Conservation (phyloP, 257 asterid species). For the Nicotiana obtusifolia region DNA sequence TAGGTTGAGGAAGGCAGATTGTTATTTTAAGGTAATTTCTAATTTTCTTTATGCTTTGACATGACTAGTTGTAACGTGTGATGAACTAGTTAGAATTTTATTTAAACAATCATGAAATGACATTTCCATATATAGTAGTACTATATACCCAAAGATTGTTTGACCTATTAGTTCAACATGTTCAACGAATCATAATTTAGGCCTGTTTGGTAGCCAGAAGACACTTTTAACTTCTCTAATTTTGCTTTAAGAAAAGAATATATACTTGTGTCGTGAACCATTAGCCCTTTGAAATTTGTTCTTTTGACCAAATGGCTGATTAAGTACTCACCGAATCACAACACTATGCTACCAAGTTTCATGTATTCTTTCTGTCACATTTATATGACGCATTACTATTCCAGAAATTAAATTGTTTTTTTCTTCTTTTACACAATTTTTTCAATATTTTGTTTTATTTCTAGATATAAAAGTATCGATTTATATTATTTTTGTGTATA, state of each 20-base stretch:
- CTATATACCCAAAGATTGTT: neutral
- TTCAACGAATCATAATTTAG: neutral
- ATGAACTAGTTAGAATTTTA: neutral
- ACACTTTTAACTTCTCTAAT: neutral
- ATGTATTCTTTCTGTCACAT: neutral
- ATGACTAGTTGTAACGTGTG: neutral
- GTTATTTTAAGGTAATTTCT: slow-evolving; percentile 49
- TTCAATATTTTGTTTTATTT: neutral
- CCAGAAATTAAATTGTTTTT: neutral
- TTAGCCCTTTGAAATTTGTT: neutral
- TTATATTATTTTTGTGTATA: too few relatives aligned
- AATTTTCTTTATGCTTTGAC: neutral
- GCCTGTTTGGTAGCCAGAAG: neutral
- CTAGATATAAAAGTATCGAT: neutral
- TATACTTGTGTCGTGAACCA: neutral
- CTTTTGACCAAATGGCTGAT: neutral
- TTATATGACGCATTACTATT: neutral
- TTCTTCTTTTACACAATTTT: neutral
- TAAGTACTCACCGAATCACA: neutral
- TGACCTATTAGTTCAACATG: neutral
- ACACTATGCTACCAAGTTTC: neutral
- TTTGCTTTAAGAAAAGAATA: neutral
- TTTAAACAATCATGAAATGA: neutral
- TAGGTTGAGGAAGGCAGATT: slow-evolving; percentile 65
- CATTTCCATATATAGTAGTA: neutral